Evolutionary conservation across 805 yeast genomes (phyloP).

Genomic region (Wickerhamiella galacta): DNA sequence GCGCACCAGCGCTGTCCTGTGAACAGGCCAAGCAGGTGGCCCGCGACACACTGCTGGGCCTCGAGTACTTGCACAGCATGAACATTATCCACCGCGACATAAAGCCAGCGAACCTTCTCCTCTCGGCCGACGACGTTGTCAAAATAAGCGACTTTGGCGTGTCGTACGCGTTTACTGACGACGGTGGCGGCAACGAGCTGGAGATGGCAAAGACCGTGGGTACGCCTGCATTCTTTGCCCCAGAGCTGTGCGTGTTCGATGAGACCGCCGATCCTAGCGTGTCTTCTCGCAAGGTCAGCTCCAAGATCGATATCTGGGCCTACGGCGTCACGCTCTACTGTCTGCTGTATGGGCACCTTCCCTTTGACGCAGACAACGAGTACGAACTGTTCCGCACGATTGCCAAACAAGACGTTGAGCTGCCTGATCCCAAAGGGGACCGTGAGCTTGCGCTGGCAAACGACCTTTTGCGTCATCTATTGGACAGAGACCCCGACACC

Average conservation of each 20-base stretch:
- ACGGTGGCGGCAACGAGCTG: conserved; percentile 42
- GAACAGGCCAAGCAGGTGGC: conserved; percentile 53
- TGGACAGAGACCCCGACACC: conserved; percentile 50
- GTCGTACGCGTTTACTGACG: conserved; percentile 44
- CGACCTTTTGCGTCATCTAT: conserved; percentile 43
- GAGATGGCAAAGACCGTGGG: conserved; percentile 95
- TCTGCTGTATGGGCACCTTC: conserved; percentile 70
- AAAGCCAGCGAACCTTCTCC: conserved; percentile 80
- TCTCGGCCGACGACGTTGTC: conserved; percentile 51
- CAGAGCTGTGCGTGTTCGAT: conserved; percentile 66
- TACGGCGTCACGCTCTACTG: conserved; percentile 85
- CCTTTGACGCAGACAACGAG: conserved; percentile 76
- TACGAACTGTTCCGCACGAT: conserved; percentile 74
- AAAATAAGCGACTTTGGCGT: conserved; percentile 97
- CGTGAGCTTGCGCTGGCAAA: conserved; percentile 21
- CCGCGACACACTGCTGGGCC: conserved; percentile 70
- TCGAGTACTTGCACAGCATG: conserved; percentile 79
- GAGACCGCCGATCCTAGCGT: conserved; percentile 20
- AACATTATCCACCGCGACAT: conserved; percentile 42
- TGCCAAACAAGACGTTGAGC: conserved; percentile 38
- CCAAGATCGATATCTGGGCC: conserved; percentile 95
- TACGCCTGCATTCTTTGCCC: conserved; percentile 93
- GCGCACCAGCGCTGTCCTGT: conserved; percentile 53
- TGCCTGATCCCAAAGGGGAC: conserved; percentile 29
- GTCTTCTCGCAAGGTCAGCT: no score